Evolutionary conservation across 306 rosid species (phyloP).

Genomic region (Cicer cuneatum): DNA sequence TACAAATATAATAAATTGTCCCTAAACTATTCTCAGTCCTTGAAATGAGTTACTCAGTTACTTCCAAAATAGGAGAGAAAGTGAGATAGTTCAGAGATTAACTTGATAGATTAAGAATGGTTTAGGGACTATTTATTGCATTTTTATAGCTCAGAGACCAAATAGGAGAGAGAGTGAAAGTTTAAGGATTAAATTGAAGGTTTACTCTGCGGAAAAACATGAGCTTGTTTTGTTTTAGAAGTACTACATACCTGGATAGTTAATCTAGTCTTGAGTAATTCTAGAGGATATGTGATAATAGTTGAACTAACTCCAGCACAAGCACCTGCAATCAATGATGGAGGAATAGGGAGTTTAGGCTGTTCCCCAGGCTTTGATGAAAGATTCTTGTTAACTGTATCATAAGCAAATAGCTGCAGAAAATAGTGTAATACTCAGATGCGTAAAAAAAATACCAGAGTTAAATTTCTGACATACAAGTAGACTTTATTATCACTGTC

Average conservation of each 20-base stretch:
- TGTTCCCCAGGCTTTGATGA: conserved; percentile 81
- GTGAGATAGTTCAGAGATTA: too few species aligned
- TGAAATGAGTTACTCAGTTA: too few species aligned
- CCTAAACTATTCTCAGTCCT: too few species aligned
- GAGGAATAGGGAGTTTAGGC: conserved; percentile 72
- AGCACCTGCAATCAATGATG: conserved; percentile 91
- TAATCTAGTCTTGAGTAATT: conserved; percentile 86
- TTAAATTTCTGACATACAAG: conserved; percentile 3
- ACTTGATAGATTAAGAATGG: too few species aligned
- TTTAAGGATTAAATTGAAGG: too few species aligned
- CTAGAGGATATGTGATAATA: conserved; percentile 85
- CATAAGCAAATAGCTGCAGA: conserved; percentile 91
- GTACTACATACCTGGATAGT: conserved; percentile 74
- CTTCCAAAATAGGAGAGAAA: too few species aligned
- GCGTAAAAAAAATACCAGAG: background rate
- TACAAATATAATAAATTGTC: too few species aligned
- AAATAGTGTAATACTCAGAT: conserved; percentile 41
- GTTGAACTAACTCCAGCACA: conserved; percentile 98
- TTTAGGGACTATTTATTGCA: too few species aligned
- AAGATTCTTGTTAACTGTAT: conserved; percentile 82
- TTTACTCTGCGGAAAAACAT: background rate
- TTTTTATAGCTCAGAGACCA: too few species aligned
- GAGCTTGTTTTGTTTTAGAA: background rate
- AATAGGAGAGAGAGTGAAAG: too few species aligned
- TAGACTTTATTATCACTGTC: conserved; percentile 14